Evolutionary conservation across 129 eudicot genomes (phyloP).

Genomic region (Calendula officinalis): DNA sequence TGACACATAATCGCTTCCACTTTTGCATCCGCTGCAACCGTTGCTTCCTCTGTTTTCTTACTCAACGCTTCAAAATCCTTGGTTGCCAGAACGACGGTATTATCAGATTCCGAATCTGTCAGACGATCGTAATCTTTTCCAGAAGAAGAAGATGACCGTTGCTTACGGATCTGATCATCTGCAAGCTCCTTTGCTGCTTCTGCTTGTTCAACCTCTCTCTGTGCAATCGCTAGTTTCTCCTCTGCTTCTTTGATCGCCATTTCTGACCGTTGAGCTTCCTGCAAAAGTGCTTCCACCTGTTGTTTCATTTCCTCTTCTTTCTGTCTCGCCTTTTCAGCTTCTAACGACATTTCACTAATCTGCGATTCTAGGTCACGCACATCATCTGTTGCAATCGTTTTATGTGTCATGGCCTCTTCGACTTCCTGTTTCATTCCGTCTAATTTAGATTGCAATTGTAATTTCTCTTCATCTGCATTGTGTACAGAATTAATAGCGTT

Average conservation of each 20-base stretch:
- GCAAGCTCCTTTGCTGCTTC: slow-evolving; percentile 59
- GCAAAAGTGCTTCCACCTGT: slow-evolving; percentile 31
- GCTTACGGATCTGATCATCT: slow-evolving; percentile 42
- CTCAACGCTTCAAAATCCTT: slow-evolving; percentile 57
- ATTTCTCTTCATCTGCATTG: slow-evolving; percentile 40
- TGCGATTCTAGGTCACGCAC: slow-evolving; percentile 36
- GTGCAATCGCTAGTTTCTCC: slow-evolving; percentile 42
- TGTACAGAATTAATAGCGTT: slow-evolving; percentile 30
- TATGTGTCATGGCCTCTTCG: slow-evolving; percentile 36
- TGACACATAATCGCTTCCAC: slow-evolving; percentile 67
- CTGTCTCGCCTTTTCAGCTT: slow-evolving; percentile 44
- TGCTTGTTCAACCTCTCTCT: slow-evolving; percentile 70
- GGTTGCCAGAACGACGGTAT: slow-evolving; percentile 42
- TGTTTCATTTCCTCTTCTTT: slow-evolving; percentile 53
- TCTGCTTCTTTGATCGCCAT: slow-evolving; percentile 40
- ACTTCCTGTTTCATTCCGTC: slow-evolving; percentile 42
- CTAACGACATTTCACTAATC: slow-evolving; percentile 34
- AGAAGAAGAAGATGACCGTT: background rate
- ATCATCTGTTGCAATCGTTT: slow-evolving; percentile 25
- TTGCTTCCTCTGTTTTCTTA: slow-evolving; percentile 48
- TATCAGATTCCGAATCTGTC: background rate
- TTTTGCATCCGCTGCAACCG: slow-evolving; percentile 49
- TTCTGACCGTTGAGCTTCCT: slow-evolving; percentile 53
- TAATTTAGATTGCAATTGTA: slow-evolving; percentile 39
- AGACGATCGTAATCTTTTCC: slow-evolving; percentile 2